These are phyloP conservation scores for Rosa persica DNA, from an alignment of 306 rosid species.

Conservation along the genomic window DNA sequence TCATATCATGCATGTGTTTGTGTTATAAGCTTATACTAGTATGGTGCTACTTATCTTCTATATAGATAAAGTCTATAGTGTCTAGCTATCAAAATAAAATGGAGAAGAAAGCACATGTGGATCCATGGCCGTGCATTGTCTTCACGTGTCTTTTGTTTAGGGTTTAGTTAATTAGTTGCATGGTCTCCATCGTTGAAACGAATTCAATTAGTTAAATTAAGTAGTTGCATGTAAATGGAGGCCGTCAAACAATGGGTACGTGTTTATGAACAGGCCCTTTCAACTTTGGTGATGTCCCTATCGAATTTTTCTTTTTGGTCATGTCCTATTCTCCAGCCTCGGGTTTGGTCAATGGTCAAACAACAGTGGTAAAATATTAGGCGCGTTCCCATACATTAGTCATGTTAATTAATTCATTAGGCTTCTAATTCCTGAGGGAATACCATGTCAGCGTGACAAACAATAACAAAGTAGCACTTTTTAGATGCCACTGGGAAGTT, in stretches of 20 bases:
- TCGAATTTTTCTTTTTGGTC: neutral
- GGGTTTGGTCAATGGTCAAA: constrained; percentile 32
- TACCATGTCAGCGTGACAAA: neutral
- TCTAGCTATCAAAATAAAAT: neutral
- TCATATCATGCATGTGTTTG: neutral
- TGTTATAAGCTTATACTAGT: neutral
- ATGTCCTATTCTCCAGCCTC: neutral
- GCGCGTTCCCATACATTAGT: constrained; percentile 4
- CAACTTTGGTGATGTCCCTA: neutral
- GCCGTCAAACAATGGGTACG: neutral
- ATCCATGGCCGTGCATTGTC: neutral
- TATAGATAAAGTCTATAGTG: neutral
- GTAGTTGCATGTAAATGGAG: neutral
- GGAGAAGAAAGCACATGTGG: neutral
- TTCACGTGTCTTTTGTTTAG: neutral
- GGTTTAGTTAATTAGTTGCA: neutral
- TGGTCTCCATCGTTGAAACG: neutral
- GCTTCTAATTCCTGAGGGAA: neutral
- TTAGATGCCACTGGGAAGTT: neutral
- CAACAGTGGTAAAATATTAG: neutral
- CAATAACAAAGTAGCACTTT: neutral
- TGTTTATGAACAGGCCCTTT: neutral
- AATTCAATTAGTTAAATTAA: neutral
- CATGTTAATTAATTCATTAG: neutral
- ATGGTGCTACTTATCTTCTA: neutral